Base-by-base conservation (phyloP, 371 early-diverging fungal genomes). In the Mucor sp. region DNA sequence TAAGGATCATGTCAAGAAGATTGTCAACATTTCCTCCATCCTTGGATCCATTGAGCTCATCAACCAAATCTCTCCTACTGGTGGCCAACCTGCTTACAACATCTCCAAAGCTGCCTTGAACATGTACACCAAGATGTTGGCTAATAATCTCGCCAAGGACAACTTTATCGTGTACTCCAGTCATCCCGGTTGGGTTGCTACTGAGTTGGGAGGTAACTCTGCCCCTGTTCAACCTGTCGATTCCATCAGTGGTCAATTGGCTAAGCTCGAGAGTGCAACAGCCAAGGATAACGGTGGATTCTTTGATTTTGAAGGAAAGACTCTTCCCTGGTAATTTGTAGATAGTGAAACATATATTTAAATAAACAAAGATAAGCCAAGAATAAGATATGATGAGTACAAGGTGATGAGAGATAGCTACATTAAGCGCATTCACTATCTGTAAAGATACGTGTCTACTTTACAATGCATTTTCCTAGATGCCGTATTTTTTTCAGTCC, bases 171-270 rank as follows among this genome's bases (percentile, higher is more conserved):
- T 75, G 6, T 68, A 68, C n/a, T 41, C 69, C 6, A 35, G 63
- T 33, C 69, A 69, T 30, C 75, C 75, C 17, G 75, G 75, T 12
- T 75, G 72, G 75, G 66, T 62, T 0, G 23, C 47, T 19, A 75
- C 75, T 17, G 75, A 75, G 6, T 63, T 75, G 62, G 72, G 75
- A 44, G 69, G 67, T 23, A 27, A 32, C 0, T 12, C 50, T 3
- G 72, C 69, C 21, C 48, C 56, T n/a, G 23, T 66, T 27, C 33
- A 47, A n/a, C 15, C 48, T 6, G 33, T 53, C 0, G 67, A 60
- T 6, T 72, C 72, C 2, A 69, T 75, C 35, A 33, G 23, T 2
- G 69, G 66, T n/a, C 44, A 58, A 58, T 27, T 75, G 17, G 50
- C 35, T 8, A 48, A 37, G 0, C 17, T 75, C 6, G 66, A 69